Base-by-base conservation (phyloP, 2,329 filamentous ascomycete genomes). In the Pleurostoma richardsiae region DNA sequence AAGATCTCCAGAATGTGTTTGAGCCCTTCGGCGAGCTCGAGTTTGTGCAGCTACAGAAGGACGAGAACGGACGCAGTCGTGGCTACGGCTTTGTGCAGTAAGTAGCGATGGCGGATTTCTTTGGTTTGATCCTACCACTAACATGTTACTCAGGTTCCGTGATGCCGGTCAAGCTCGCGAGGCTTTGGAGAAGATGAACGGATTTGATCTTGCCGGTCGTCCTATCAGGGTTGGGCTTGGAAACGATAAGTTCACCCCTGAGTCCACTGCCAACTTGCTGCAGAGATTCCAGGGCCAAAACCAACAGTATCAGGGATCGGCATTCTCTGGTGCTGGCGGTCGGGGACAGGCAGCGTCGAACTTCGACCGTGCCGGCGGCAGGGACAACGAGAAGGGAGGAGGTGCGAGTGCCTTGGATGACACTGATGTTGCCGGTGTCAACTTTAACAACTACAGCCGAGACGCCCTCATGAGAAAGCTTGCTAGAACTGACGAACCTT, bases 81-180 rank as follows among this genome's bases (percentile, higher is more conserved):
- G 94, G 94, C 52, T 99, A 97, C 72, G 94, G 94, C 46, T 99
- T 99, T 73, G 92, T 99, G 52, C 94, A 99, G 94, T 97, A 79
- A 68, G 90, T 84, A 10, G 10, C 19, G 19, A 19, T 19, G 19
- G 19, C 19, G 19, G 19, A 19, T 19, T 19, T 10, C 10, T 19
- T 30, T 5, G 10, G 4, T 19, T 26, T 40, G 8, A 3, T 33
- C 36, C 8, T 8, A 36, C 51, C 42, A 49, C 70, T 77, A 59
- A 77, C 61, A 42, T n/a, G 6, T 4, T 52, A 19, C 2, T 19
- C 19, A 96, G 90, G 64, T 96, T 95, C 70, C 85, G 86, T 61
- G 88, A 97, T 63, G 90, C 92, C 49, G 82, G 83, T 54, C 85
- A 96, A 69, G 94, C 94, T 63, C 89, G 92, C 64, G 89, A 96